phyloP scores from a whole-genome alignment of 495 filamentous ascomycete genomes.

The Daldinia loculata region DNA sequence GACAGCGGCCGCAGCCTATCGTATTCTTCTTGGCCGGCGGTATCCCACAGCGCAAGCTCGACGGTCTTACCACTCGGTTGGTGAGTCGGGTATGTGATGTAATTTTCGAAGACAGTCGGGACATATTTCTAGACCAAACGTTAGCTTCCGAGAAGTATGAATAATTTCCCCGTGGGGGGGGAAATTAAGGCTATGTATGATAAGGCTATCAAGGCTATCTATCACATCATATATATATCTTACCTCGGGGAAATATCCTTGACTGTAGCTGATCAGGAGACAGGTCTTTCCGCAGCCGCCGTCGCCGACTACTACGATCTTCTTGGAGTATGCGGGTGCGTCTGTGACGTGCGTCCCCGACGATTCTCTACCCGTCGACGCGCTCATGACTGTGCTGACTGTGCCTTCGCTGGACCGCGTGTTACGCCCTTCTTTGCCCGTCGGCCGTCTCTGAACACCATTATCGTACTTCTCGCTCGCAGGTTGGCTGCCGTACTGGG shows the following conservation, averaged over 20 bases:
- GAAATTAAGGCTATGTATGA: not conserved
- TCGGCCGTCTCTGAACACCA: slow-evolving; percentile 49
- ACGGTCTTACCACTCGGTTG: slow-evolving; percentile 87
- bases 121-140: slow-evolving; percentile 81
- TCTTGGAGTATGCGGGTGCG: slow-evolving; percentile 94
- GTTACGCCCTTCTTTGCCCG: slow-evolving; percentile 52
- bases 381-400: slow-evolving; percentile 76
- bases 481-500: slow-evolving; percentile 49
- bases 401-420: slow-evolving; percentile 73
- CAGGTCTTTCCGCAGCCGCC: slow-evolving; percentile 99
- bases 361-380: slow-evolving; percentile 72
- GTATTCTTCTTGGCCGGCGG: slow-evolving; percentile 98
- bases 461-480: slow-evolving; percentile 52
- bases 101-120: slow-evolving; percentile 98
- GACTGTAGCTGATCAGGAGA: slow-evolving; percentile 95
- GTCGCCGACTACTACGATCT: slow-evolving; percentile 98
- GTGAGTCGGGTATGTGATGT: slow-evolving; percentile 95
- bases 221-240: slow-evolving; percentile 29
- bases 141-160: slow-evolving; percentile 21
- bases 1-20: slow-evolving; percentile 94
- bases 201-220: not conserved
- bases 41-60: slow-evolving; percentile 98
- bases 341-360: slow-evolving; percentile 84
- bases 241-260: slow-evolving; percentile 99
- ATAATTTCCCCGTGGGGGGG: not conserved